Conservation (phyloP, 2,329 filamentous ascomycete species). For the Chrysoporthe deuterocubensis region DNA sequence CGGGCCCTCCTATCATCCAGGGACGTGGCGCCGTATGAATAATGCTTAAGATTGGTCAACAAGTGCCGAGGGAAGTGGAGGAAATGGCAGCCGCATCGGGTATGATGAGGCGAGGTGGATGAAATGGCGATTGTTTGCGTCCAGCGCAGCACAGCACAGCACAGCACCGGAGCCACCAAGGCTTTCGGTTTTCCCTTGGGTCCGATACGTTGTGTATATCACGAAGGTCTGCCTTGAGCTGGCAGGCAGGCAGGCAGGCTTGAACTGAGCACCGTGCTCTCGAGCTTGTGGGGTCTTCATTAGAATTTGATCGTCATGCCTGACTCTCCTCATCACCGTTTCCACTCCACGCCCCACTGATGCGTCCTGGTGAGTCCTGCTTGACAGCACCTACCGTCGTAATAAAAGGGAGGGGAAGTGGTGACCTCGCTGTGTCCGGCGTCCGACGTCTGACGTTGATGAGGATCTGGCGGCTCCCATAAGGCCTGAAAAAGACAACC, state of each 20-base stretch:
- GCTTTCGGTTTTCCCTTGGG: background rate
- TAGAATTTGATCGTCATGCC: background rate
- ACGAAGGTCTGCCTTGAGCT: background rate
- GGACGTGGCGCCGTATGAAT: background rate
- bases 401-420: too few species aligned
- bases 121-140: background rate
- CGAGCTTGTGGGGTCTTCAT: background rate
- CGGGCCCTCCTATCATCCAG: background rate
- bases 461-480: too few species aligned
- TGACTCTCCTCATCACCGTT: background rate
- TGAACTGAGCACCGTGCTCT: background rate
- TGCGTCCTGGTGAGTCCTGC: background rate
- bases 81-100: background rate
- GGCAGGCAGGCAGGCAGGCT: background rate
- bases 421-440: too few species aligned
- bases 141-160: background rate
- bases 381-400: too few species aligned
- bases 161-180: background rate
- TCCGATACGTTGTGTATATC: constrained; percentile 5
- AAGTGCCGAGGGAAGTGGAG: background rate
- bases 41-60: background rate
- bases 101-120: background rate
- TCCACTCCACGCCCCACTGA: background rate
- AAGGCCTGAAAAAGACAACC: too few species aligned
- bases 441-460: too few species aligned